Base-by-base conservation (phyloP, 139 green algal species). In the Penium margaritaceum region DNA sequence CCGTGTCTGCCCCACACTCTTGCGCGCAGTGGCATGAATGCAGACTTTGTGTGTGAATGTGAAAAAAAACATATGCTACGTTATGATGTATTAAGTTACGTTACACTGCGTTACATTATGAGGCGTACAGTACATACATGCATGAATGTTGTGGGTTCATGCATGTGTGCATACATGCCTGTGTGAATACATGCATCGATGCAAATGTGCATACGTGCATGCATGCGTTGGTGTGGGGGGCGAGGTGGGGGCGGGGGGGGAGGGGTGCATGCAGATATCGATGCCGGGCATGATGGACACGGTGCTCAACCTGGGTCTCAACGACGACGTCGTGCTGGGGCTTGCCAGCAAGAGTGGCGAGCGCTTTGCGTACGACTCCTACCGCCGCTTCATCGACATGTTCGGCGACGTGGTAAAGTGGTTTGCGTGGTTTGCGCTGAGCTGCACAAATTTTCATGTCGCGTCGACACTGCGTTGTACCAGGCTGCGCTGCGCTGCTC, bases 211-310 rank as follows among this genome's bases (percentile, higher is more conserved):
- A 67, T 2, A 41, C 19, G 58, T n/a, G 55, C 14, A 27, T 67
- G n/a, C 5, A 17, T 2, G 4, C 32, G 19, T 47, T 41, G 3
- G 29, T 67, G n/a, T 44, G 27, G 12, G 12, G 41, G 32, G 67
- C 90, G n/a, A n/a, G n/a, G n/a, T n/a, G n/a, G n/a, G n/a, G n/a
- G n/a, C n/a, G n/a, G n/a, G n/a, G n/a, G 32, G 41, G 41, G 41
- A 51, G 55, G n/a, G n/a, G n/a, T n/a, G n/a, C n/a, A n/a, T 55
- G 3, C 67, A 75, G 67, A 34, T 75, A 27, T 91, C 81, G 32
- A 90, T 89, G 85, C 86, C 86, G 39, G 90, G 90, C 57, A 95
- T 95, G 90, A 95, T 95, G 90, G 88, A 95, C 85, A 95, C 90
- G 1, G 89, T 95, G 37, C 85, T 95, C 24, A 95, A 96, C 79